Evolutionary conservation across 2,329 filamentous ascomycete species (phyloP), one percentile per base, ranked within the genome.

Genomic region (Graphiopsis chlorocephala): DNA sequence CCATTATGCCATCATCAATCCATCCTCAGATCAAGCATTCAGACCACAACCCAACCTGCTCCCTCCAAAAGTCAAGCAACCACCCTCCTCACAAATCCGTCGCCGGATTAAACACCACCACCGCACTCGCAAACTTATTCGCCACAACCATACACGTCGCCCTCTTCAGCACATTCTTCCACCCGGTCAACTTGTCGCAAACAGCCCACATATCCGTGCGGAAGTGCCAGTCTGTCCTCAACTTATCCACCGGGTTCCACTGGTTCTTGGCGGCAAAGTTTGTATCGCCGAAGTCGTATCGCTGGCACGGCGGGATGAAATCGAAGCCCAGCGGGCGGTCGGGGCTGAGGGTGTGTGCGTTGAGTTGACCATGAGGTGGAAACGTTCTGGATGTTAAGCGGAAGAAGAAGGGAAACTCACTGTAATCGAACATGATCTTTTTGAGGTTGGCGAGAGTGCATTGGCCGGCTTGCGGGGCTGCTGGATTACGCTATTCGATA

Each of bases 161-260:
- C 23, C 47, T 63, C 48, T 63, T 63, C 0, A 45, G 26, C 23
- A 63, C 15, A 17, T 52, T 64, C 52, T 48, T 57, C 25, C 15
- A 29, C 3, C 52, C 52, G 28, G 48, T 57, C 15, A 58, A 35
- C 26, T 26, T 48, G 12, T 35, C 52, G 15, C 55, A 57, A 6
- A 33, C 52, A 28, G 25, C 29, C 25, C 47, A 31, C 60, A 62
- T 45, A 25, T 62, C 60, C 17, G 48, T 52, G 20, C 48, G 23
- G 25, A 62, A 62, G 5, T 17, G 45, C 28, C 33, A 29, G 25
- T 62, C 60, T 10, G 47, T 53, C 23, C 48, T 38, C n/a, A 23
- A 31, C 48, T 62, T 62, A 11, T 55, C 55, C 17, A 45, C 48
- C 2, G 31, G 48, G 11, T 45, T 62, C 60, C 60, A 62, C 60